Evolutionary conservation across 2,329 filamentous ascomycete species (phyloP), one percentile per base, ranked within the genome.

Genomic region (Elsinoe batatas): DNA sequence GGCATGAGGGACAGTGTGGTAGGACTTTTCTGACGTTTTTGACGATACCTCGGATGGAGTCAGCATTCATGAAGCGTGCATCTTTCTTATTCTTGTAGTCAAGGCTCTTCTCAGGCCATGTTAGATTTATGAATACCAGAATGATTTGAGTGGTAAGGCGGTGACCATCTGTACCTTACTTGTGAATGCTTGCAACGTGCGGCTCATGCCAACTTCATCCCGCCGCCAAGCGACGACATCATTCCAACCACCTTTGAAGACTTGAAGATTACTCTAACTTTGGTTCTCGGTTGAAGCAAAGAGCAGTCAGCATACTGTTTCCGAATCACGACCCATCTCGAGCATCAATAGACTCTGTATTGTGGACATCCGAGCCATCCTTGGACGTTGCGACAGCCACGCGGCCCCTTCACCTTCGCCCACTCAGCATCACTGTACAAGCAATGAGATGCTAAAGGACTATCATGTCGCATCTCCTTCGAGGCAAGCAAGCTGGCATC

Each of bases 401-500:
- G 44, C 47, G 32, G 33, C 47, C 32, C 47, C 32, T 51, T 7
- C n/a, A 15, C 12, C 26, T 26, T 10, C 44, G 8, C 13, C 33
- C 5, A 5, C 6, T 38, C 5, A 12, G 12, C 8, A 22, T 35
- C n/a, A 35, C 20, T 13, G 3, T 38, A 33, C 12, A 26, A n/a
- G 13, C 15, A 17, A 35, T 35, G 47, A 36, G 26, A 49, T 35
- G 18, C n/a, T 36, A 37, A 26, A 8, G 1, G 6, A 20, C 11
- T 13, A 63, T 63, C 57, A 96, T 96, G 91, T 83, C 91, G 56
- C 82, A 87, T 64, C 91, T 97, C 68, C 75, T 98, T 60, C 80
- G 93, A 68, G 87, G 88, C 64, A 96, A 95, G 78, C 93, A 97
- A 78, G 82, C 89, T 57, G 93, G 93, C 65, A 86, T 98, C 64